These are phyloP conservation scores for Hanseniaspora pseudoguilliermondii DNA, from an alignment of 805 yeast species.

Conservation along the genomic window DNA sequence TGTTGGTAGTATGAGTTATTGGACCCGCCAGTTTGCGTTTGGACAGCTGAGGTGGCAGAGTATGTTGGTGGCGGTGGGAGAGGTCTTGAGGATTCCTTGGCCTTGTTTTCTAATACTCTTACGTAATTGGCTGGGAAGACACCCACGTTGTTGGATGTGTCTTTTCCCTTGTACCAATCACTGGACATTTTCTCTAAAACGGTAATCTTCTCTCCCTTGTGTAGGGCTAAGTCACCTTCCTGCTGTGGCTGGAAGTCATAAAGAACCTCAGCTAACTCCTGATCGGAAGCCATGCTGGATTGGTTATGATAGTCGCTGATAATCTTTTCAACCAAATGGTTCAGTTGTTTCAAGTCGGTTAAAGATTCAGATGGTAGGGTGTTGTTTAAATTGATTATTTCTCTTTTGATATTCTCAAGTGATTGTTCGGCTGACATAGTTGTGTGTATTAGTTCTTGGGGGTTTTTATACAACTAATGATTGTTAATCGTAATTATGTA, in stretches of 20 bases:
- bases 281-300: constrained; percentile 6
- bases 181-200: constrained; percentile 61
- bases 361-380: constrained; percentile 1
- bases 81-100: constrained; percentile 13
- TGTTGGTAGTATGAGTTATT: constrained; percentile 21
- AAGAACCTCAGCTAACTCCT: constrained; percentile 41
- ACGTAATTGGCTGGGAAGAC: constrained; percentile 88
- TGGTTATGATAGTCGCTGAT: constrained; percentile 11
- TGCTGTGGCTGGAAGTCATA: constrained; percentile 68
- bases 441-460: too few relatives aligned
- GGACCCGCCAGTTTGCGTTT: constrained; percentile 11
- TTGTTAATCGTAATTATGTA: too few relatives aligned
- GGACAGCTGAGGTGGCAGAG: constrained; percentile 12
- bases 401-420: constrained; percentile 7
- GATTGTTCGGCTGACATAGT: constrained; percentile 5
- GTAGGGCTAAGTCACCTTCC: constrained; percentile 55
- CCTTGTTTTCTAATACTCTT: constrained; percentile 25
- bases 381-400: neutral
- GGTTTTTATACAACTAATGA: neutral
- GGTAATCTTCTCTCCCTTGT: constrained; percentile 54
- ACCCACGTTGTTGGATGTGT: constrained; percentile 45
- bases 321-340: constrained; percentile 12
- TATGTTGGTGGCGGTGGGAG: constrained; percentile 19
- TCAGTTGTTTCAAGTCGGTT: constrained; percentile 13
- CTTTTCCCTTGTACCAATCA: constrained; percentile 85